These are phyloP conservation scores for Sequoia sempervirens DNA, from an alignment of 75 land plant species.

Conservation along the genomic window DNA sequence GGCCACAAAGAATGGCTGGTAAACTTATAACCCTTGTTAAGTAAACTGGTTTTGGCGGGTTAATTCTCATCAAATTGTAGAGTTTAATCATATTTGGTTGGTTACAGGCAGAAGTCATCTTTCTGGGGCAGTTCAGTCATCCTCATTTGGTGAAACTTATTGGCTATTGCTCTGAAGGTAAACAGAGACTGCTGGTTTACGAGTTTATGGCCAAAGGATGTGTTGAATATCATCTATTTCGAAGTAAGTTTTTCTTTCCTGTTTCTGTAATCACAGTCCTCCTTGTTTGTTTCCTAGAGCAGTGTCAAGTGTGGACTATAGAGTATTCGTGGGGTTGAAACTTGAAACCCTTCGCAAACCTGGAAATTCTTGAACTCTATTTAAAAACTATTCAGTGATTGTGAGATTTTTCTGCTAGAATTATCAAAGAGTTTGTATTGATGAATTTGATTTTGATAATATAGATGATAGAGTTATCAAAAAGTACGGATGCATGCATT, in stretches of 20 bases:
- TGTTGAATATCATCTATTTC: too few relatives aligned
- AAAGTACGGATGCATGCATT: too few relatives aligned
- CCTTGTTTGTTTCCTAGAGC: not conserved
- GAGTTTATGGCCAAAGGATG: too few relatives aligned
- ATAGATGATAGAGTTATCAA: too few relatives aligned
- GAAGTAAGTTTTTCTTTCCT: too few relatives aligned
- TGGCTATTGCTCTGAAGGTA: conserved; percentile 4
- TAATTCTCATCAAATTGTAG: too few relatives aligned
- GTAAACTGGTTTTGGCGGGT: too few relatives aligned
- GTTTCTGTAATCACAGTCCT: not conserved
- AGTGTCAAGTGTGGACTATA: not conserved
- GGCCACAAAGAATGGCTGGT: conserved; percentile 10
- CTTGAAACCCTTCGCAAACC: not conserved
- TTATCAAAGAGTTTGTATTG: too few relatives aligned
- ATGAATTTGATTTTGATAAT: too few relatives aligned
- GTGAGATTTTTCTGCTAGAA: not conserved
- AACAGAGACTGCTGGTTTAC: too few relatives aligned
- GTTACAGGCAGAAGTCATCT: not conserved
- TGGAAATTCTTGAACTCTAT: not conserved
- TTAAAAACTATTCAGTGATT: not conserved
- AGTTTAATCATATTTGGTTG: too few relatives aligned
- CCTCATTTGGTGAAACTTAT: conserved; percentile 11
- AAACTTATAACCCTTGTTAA: not conserved
- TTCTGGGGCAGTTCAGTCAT: conserved; percentile 5
- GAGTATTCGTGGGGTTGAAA: not conserved